Evolutionary conservation across 495 filamentous ascomycete species (phyloP).

Genomic region (Sordaria brevicollis): DNA sequence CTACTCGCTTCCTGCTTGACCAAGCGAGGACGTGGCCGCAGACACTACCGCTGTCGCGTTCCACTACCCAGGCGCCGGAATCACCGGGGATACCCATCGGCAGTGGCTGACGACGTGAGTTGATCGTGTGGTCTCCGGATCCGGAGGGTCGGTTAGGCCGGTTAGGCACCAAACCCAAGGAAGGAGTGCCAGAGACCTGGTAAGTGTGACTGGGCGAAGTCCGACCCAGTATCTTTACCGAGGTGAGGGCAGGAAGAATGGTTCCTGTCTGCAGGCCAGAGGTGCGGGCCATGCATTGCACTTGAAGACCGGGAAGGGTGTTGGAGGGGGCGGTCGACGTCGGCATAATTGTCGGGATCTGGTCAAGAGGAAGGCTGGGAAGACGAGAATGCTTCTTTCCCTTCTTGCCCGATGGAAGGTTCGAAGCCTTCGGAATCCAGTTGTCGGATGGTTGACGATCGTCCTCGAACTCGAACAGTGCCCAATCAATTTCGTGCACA

Average conservation of each 20-base stretch:
- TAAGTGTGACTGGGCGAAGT: constrained; percentile 73
- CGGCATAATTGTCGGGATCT: constrained; percentile 19
- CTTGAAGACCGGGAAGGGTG: constrained; percentile 55
- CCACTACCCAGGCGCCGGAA: constrained; percentile 87
- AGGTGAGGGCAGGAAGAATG: constrained; percentile 63
- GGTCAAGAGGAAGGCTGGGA: neutral
- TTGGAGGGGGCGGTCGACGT: constrained; percentile 32
- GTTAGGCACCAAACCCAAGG: neutral
- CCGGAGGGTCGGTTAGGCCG: constrained; percentile 33
- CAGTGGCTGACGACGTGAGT: constrained; percentile 5
- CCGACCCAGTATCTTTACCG: constrained; percentile 74
- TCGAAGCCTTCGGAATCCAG: constrained; percentile 27
- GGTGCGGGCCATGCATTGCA: constrained; percentile 88
- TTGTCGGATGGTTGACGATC: constrained; percentile 64
- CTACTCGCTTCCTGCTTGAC: constrained; percentile 61
- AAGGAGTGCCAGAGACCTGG: constrained; percentile 42
- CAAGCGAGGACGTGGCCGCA: constrained; percentile 87
- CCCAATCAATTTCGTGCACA: constrained; percentile 93
- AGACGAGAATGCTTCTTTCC: neutral
- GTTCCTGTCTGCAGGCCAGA: constrained; percentile 70
- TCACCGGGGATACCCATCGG: constrained; percentile 69
- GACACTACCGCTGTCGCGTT: constrained; percentile 65
- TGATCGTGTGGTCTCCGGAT: neutral
- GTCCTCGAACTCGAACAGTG: constrained; percentile 70
- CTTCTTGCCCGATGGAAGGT: neutral